These are phyloP conservation scores for Spergularia marina DNA, from an alignment of 148 eudicot species.

Conservation along the genomic window DNA sequence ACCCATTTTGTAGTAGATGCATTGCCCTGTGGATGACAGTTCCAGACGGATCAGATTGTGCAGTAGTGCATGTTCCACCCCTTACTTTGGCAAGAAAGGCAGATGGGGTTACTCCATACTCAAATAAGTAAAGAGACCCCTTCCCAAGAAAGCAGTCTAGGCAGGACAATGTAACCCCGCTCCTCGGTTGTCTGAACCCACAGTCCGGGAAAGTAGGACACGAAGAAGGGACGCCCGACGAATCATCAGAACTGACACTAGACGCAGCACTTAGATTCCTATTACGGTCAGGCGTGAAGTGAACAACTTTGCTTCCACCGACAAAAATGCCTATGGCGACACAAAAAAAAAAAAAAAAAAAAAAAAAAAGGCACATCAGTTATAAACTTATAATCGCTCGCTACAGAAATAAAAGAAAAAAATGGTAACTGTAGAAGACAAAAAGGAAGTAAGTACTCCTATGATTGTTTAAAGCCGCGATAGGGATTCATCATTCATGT, in stretches of 20 bases:
- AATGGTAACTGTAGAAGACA: neutral
- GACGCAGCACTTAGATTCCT: conserved; percentile 29
- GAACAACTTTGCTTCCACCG: conserved; percentile 94
- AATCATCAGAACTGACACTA: conserved; percentile 33
- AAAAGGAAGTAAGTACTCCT: too few relatives aligned
- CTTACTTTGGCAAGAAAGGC: conserved; percentile 76
- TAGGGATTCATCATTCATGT: too few relatives aligned
- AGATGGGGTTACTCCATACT: conserved; percentile 76
- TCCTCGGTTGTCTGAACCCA: conserved; percentile 77
- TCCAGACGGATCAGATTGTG: conserved; percentile 57
- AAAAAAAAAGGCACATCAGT: conserved; percentile 8
- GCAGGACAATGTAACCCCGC: conserved; percentile 81
- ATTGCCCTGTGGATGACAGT: conserved; percentile 76
- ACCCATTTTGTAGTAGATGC: conserved; percentile 88
- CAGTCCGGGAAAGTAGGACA: conserved; percentile 89
- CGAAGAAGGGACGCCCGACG: conserved; percentile 31
- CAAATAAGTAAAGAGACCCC: conserved; percentile 77
- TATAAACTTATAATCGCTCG: neutral
- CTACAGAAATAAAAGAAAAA: neutral
- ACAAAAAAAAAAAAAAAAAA: neutral
- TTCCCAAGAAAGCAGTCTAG: conserved; percentile 81
- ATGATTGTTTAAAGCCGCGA: too few relatives aligned
- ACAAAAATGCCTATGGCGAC: conserved; percentile 71
- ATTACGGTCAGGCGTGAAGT: conserved; percentile 60
- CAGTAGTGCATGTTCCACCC: conserved; percentile 96